Evolutionary conservation across 129 eudicot genomes (phyloP).

Genomic region (Glebionis coronaria): DNA sequence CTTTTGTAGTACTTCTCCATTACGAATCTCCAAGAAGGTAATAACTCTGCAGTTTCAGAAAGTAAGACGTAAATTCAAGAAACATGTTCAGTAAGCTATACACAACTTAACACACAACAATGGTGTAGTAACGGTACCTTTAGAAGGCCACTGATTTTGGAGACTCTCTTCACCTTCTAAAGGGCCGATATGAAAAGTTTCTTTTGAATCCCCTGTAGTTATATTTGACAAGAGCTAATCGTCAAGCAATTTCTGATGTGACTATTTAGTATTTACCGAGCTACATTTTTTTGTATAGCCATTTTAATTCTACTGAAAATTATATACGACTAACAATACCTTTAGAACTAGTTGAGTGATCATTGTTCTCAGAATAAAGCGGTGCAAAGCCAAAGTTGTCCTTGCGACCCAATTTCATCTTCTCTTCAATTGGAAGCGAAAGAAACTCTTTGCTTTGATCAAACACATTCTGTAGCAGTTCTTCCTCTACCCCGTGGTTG

Average conservation of each 20-base stretch:
- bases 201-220: constrained; percentile 36
- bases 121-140: constrained; percentile 38
- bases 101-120: too few species aligned
- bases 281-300: not conserved
- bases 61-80: constrained; percentile 20
- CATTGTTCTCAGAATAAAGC: constrained; percentile 63
- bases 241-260: too few species aligned
- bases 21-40: constrained; percentile 66
- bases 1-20: constrained; percentile 60
- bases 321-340: constrained; percentile 28
- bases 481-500: constrained; percentile 75
- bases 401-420: constrained; percentile 55
- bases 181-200: too few species aligned
- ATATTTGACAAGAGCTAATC: not conserved
- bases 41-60: constrained; percentile 43
- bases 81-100: not conserved
- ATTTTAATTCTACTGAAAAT: not conserved
- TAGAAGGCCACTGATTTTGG: constrained; percentile 71
- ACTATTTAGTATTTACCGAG: not conserved
- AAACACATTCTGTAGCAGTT: constrained; percentile 42
- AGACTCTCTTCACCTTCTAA: constrained; percentile 35
- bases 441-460: constrained; percentile 56
- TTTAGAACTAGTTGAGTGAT: constrained; percentile 40
- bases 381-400: constrained; percentile 53
- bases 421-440: constrained; percentile 62